phyloP scores from a whole-genome alignment of 345 rosid genomes.

The Raphanus raphanistrum region DNA sequence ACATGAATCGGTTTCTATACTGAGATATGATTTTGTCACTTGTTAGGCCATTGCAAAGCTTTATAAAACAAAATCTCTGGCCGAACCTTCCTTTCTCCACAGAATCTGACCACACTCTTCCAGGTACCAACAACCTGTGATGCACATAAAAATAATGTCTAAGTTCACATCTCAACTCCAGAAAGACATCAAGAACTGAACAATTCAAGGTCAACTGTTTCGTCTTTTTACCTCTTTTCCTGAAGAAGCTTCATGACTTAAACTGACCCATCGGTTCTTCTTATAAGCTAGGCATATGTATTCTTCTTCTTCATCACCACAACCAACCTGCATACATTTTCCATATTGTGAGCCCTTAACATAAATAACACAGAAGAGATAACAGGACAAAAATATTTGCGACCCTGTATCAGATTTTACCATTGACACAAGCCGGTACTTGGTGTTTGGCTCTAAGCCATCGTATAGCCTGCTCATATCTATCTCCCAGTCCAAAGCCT shows the following conservation, averaged over 20 bases:
- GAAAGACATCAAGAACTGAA: not conserved
- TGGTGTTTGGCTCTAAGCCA: constrained; percentile 17
- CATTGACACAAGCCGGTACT: constrained; percentile 35
- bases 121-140: constrained; percentile 27
- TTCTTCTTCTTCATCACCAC: constrained; percentile 5
- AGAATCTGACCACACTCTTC: not conserved
- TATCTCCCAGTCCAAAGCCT: constrained; percentile 31
- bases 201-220: not conserved
- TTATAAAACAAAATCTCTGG: constrained; percentile 34
- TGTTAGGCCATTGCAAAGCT: not conserved
- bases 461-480: constrained; percentile 31
- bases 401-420: constrained; percentile 20
- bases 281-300: constrained; percentile 27
- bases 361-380: not conserved
- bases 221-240: constrained; percentile 14
- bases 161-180: not conserved
- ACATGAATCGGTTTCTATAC: not conserved
- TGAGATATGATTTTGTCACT: not conserved
- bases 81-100: constrained; percentile 26
- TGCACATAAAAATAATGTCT: not conserved
- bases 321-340: constrained; percentile 28
- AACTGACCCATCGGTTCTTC: constrained; percentile 29
- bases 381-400: not conserved
- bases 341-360: not conserved
- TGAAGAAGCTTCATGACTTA: constrained; percentile 15